Base-by-base conservation (phyloP, 768 basidiomycete species). In the Cubamyces lactineus region DNA sequence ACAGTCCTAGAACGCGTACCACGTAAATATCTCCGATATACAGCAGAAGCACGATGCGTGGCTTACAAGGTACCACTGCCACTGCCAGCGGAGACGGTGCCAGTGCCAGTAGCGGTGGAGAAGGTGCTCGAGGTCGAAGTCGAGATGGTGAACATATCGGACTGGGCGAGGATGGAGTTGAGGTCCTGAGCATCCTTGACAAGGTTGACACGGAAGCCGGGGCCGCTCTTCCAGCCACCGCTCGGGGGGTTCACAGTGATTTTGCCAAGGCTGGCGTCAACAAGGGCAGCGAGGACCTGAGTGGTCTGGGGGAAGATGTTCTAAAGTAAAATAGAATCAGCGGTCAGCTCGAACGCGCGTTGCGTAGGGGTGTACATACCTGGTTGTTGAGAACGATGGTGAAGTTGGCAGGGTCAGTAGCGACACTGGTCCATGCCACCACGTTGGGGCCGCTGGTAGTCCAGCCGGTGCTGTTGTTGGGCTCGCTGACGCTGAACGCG, bases 191-290 rank as follows among this genome's bases (percentile, higher is more conserved):
- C 63, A 65, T 83, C 79, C 66, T 78, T 68, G 62, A 87, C 84
- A 26, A 95, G 73, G 77, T 94, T 92, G 74, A 96, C 80, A 59
- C 83, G 87, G 83, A 83, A 95, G 52, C 74, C 77, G 38, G 65
- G 57, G 58, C 87, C 88, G n/a, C 72, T 48, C 13, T 86, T 85
- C 86, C 88, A 93, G 16, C 88, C 88, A 30, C 78, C 80, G 53
- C 79, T 82, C 4, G 88, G 86, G 21, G 87, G 77, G 70, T 76
- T 80, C 56, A 88, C 76, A 23, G 65, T 70, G 43, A 78, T 71
- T 3, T 66, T 69, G 15, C 75, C 75, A 0, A 73, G 65, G 16
- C 74, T 78, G 34, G 85, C 86, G 50, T 84, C 78, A 46, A 89
- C 84, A 48, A 82, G 71, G 28, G 85, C 77, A 17, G 76, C 76